These are phyloP conservation scores for Phytophthora capsici DNA, from an alignment of 352 stramenopile genomes.

Conservation along the genomic window DNA sequence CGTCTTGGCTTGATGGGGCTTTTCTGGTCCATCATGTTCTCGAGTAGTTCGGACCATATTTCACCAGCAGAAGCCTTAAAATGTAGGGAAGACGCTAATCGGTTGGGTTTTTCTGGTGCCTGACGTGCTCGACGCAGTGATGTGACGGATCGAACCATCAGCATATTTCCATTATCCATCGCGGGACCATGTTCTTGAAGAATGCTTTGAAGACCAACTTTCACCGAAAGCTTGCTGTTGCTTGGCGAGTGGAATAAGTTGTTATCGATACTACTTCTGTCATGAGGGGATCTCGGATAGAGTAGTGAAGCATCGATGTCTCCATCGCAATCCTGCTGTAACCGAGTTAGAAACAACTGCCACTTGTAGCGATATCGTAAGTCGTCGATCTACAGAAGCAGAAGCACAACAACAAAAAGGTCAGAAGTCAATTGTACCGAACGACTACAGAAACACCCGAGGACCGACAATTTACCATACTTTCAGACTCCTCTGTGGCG, in stretches of 20 bases:
- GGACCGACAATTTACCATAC: conserved; percentile 45
- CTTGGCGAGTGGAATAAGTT: neutral
- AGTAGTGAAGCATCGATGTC: conserved; percentile 30
- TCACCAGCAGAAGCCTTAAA: conserved; percentile 33
- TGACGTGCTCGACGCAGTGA: conserved; percentile 11
- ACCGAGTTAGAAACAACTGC: conserved; percentile 43
- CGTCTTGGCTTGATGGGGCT: conserved; percentile 11
- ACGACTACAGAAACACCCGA: neutral
- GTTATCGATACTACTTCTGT: neutral
- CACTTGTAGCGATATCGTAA: conserved; percentile 30
- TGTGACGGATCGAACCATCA: conserved; percentile 32
- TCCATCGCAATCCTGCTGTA: conserved; percentile 39
- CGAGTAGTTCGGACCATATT: conserved; percentile 32
- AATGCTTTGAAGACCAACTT: conserved; percentile 19
- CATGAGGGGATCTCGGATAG: conserved; percentile 2
- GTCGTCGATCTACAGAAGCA: conserved; percentile 21
- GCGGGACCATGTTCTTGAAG: conserved; percentile 38
- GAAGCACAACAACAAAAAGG: neutral
- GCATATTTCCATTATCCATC: conserved; percentile 13
- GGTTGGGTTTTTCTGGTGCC: conserved; percentile 8
- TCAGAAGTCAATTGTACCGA: no score
- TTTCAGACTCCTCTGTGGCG: conserved; percentile 39
- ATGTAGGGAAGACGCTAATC: conserved; percentile 33
- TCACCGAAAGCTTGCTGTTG: conserved; percentile 1
- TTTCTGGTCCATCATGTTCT: neutral